These are phyloP conservation scores for Nakazawaea ambrosiae DNA, from an alignment of 805 yeast species.

Conservation along the genomic window DNA sequence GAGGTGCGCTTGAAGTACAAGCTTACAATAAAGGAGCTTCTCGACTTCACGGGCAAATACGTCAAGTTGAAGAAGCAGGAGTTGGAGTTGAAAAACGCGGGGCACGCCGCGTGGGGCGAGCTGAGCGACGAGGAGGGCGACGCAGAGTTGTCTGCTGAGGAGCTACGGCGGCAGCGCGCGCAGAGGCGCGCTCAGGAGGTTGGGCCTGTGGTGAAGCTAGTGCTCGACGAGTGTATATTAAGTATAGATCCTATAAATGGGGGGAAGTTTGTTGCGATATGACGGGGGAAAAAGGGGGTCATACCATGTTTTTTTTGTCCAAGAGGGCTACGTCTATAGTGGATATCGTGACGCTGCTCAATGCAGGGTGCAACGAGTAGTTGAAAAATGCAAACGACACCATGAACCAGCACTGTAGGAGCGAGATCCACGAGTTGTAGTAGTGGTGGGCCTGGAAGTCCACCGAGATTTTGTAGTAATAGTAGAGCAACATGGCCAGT, in stretches of 20 bases:
- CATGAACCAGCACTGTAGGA: not conserved
- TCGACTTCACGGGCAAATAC: slow-evolving; percentile 28
- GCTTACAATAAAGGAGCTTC: slow-evolving; percentile 43
- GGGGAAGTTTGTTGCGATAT: no score
- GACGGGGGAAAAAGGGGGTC: no score
- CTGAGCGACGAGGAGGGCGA: slow-evolving; percentile 21
- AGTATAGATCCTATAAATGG: slow-evolving; percentile 35
- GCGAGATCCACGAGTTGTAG: slow-evolving; percentile 7
- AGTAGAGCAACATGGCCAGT: not conserved
- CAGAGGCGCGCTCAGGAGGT: slow-evolving; percentile 19
- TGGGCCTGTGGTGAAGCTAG: slow-evolving; percentile 31
- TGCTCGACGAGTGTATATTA: slow-evolving; percentile 31
- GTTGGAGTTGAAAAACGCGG: slow-evolving; percentile 20
- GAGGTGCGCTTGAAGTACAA: slow-evolving; percentile 48
- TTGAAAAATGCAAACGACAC: not conserved
- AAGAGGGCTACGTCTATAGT: no score
- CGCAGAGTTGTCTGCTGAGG: slow-evolving; percentile 19
- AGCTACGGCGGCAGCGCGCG: slow-evolving; percentile 19
- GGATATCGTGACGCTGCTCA: no score
- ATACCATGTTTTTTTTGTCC: no score
- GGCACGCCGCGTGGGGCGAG: not conserved
- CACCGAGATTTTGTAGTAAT: slow-evolving; percentile 2
- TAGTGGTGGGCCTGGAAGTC: slow-evolving; percentile 6
- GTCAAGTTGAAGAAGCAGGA: slow-evolving; percentile 31
- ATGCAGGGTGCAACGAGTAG: not conserved